Evolutionary conservation across 108 stramenopile species (phyloP).

Genomic region (Fragilaria radians): DNA sequence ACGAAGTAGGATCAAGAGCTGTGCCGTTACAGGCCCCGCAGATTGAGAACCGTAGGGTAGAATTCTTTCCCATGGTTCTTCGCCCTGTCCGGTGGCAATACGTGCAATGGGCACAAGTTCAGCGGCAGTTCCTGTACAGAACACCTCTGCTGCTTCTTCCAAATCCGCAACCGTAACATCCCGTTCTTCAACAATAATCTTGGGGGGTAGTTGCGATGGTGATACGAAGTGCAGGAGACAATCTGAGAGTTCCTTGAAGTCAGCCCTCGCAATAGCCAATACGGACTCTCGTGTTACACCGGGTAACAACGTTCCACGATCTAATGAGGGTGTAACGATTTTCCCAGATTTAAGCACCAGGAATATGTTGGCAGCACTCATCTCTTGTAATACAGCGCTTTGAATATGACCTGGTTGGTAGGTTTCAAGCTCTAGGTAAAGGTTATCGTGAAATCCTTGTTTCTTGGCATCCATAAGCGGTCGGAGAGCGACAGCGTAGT

Average conservation of each 20-base stretch:
- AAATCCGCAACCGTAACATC: constrained; percentile 71
- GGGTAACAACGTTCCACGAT: constrained; percentile 74
- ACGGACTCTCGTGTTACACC: constrained; percentile 76
- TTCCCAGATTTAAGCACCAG: constrained; percentile 72
- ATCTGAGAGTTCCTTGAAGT: constrained; percentile 49
- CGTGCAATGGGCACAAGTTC: constrained; percentile 69
- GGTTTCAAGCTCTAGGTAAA: constrained; percentile 78
- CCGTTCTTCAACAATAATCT: constrained; percentile 51
- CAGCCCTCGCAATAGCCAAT: constrained; percentile 48
- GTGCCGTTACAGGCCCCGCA: constrained; percentile 63
- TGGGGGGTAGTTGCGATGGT: constrained; percentile 10
- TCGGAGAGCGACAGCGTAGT: constrained; percentile 69
- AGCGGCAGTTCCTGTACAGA: constrained; percentile 77
- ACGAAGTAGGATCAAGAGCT: constrained; percentile 55
- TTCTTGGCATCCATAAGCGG: constrained; percentile 78
- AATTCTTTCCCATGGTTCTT: constrained; percentile 38
- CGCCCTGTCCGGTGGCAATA: constrained; percentile 52
- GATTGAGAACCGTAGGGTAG: constrained; percentile 52
- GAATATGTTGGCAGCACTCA: constrained; percentile 79
- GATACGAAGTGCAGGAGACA: constrained; percentile 51
- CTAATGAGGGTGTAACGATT: constrained; percentile 72
- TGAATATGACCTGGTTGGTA: constrained; percentile 39
- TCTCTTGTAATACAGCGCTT: constrained; percentile 66
- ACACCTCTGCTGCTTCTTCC: constrained; percentile 63
- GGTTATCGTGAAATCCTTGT: constrained; percentile 74